phyloP scores from a whole-genome alignment of 352 stramenopile species.

The Globisporangium polare region DNA sequence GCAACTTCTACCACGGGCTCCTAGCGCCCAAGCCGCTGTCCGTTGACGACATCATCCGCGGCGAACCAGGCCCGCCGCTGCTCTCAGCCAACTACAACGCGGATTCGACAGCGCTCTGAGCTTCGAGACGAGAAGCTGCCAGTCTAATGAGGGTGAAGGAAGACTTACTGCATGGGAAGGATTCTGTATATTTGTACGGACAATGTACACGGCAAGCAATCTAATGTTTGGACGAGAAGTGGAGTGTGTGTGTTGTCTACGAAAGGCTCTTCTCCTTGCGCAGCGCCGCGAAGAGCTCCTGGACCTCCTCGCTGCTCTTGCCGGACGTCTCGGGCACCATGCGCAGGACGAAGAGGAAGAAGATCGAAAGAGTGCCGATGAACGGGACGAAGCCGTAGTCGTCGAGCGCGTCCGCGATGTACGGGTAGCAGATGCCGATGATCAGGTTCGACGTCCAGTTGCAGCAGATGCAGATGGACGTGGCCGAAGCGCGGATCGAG shows the following conservation, averaged over 20 bases:
- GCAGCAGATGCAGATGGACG: constrained; percentile 28
- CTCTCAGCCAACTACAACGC: constrained; percentile 23
- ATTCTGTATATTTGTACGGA: constrained; percentile 14
- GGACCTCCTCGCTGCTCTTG: constrained; percentile 60
- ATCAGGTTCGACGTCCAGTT: constrained; percentile 39
- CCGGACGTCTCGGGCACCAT: constrained; percentile 55
- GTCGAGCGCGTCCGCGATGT: constrained; percentile 36
- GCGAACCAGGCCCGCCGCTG: constrained; percentile 34
- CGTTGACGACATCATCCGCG: constrained; percentile 40
- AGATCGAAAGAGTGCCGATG: constrained; percentile 36
- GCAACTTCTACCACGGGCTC: constrained; percentile 59
- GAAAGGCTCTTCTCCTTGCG: constrained; percentile 14
- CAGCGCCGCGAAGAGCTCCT: constrained; percentile 20
- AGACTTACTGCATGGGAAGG: too few species aligned
- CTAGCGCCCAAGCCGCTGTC: constrained; percentile 40
- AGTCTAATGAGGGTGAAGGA: not conserved
- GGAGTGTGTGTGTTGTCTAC: not conserved
- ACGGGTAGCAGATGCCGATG: constrained; percentile 60
- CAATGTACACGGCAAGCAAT: not conserved
- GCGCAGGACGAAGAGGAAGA: constrained; percentile 39
- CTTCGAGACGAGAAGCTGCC: not conserved
- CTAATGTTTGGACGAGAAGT: not conserved
- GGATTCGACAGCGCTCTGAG: constrained; percentile 31
- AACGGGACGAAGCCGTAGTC: constrained; percentile 53
- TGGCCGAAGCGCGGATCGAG: constrained; percentile 41